phyloP scores from a whole-genome alignment of 306 rosid genomes.

The Castanospermum australe region DNA sequence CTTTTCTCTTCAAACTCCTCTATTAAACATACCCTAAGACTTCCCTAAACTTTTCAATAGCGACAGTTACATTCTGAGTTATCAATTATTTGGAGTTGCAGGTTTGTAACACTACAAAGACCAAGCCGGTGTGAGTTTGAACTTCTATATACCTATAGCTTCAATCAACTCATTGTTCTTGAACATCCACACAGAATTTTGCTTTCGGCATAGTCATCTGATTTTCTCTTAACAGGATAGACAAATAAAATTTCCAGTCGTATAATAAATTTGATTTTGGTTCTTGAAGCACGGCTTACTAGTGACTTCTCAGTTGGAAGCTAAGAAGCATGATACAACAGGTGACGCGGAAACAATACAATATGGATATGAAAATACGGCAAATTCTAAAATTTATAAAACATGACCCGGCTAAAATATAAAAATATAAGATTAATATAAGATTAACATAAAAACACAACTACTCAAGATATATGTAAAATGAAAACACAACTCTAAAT shows the following conservation, averaged over 20 bases:
- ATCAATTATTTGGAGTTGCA: background rate
- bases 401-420: no score
- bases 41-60: background rate
- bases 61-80: background rate
- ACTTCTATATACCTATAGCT: background rate
- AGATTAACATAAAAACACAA: no score
- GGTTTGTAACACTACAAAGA: no score
- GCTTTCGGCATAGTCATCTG: background rate
- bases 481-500: no score
- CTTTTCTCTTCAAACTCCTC: no score
- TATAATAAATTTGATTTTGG: background rate
- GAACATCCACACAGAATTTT: constrained; percentile 1
- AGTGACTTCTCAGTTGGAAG: background rate
- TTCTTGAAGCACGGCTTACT: background rate
- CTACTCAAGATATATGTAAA: no score
- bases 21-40: no score
- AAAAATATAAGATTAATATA: no score
- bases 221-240: background rate
- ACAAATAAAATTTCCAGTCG: background rate
- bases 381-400: no score
- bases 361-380: no score
- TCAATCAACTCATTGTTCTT: background rate
- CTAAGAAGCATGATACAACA: no score
- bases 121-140: background rate
- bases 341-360: no score